A percentile compares a stretch with the other conserved stretches of the same genome.
phyloP scores from a whole-genome alignment of 495 filamentous ascomycete genomes.

The Talaromyces thailandensis region DNA sequence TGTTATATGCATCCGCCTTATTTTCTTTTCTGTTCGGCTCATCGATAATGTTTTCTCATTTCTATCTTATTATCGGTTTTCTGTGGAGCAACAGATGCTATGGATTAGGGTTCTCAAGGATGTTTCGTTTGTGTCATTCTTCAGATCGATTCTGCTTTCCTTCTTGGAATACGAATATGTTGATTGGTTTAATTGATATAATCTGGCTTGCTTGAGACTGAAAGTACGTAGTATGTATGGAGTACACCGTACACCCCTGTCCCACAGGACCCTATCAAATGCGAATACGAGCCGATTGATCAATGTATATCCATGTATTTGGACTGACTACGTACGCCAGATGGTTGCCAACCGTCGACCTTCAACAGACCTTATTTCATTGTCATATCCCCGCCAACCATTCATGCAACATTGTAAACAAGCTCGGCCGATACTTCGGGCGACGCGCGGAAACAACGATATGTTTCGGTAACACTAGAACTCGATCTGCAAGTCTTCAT shows the following conservation, averaged over 20 bases:
- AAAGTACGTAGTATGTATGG: not conserved
- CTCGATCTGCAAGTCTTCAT: not conserved
- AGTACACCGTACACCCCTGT: not conserved
- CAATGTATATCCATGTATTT: not conserved
- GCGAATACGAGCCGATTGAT: not conserved
- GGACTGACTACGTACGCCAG: too few species aligned
- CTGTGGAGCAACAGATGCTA: not conserved
- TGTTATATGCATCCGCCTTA: not conserved
- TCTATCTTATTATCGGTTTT: constrained; percentile 4
- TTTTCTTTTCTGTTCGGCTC: constrained; percentile 2
- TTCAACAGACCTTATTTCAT: not conserved
- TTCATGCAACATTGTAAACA: not conserved
- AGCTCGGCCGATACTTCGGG: not conserved
- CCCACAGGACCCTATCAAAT: not conserved
- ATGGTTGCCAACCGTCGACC: not conserved
- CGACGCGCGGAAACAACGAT: not conserved
- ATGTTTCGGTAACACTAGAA: not conserved
- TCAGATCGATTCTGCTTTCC: not conserved
- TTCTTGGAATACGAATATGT: not conserved
- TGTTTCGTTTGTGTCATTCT: not conserved
- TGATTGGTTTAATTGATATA: not conserved
- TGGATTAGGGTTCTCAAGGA: not conserved
- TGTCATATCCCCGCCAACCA: not conserved
- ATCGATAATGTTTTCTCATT: not conserved
- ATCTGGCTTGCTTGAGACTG: not conserved